These are phyloP conservation scores for Carex scoparia DNA, from an alignment of 176 grass and related monocot species.

Conservation along the genomic window DNA sequence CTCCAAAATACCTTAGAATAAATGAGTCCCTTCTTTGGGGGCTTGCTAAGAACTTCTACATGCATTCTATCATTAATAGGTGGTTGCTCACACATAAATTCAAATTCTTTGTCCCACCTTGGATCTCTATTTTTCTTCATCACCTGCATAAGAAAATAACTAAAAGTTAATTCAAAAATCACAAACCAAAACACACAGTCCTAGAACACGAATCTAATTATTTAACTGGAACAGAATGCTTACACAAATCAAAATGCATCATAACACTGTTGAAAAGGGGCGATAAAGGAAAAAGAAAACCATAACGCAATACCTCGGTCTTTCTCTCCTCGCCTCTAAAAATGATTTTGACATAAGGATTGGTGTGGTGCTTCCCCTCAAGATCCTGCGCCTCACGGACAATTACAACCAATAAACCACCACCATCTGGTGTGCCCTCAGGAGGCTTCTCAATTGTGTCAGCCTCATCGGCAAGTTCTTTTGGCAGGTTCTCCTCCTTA, in stretches of 20 bases:
- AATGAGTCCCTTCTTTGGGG: slow-evolving; percentile 58
- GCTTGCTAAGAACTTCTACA: slow-evolving; percentile 75
- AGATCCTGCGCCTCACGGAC: slow-evolving; percentile 89
- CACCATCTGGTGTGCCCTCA: slow-evolving; percentile 60
- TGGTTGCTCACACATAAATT: slow-evolving; percentile 81
- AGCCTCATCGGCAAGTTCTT: slow-evolving; percentile 26
- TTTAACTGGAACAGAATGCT: neutral
- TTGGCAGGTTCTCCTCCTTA: slow-evolving; percentile 68
- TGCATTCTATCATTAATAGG: slow-evolving; percentile 78
- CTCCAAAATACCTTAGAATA: slow-evolving; percentile 67
- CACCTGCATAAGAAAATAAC: slow-evolving; percentile 32
- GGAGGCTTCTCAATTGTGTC: slow-evolving; percentile 50
- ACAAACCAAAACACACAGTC: neutral
- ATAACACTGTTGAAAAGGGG: neutral
- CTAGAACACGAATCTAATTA: neutral
- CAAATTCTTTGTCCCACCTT: slow-evolving; percentile 72
- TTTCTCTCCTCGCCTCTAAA: slow-evolving; percentile 82
- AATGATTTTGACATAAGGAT: slow-evolving; percentile 73
- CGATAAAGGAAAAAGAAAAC: neutral
- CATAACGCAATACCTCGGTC: slow-evolving; percentile 59
- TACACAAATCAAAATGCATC: neutral
- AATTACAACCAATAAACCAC: slow-evolving; percentile 68
- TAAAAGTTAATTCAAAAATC: neutral
- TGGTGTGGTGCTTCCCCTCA: slow-evolving; percentile 89
- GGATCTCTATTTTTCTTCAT: slow-evolving; percentile 96